These are phyloP conservation scores for Calonectria fujianensis DNA, from an alignment of 2,329 filamentous ascomycete species.

Conservation along the genomic window DNA sequence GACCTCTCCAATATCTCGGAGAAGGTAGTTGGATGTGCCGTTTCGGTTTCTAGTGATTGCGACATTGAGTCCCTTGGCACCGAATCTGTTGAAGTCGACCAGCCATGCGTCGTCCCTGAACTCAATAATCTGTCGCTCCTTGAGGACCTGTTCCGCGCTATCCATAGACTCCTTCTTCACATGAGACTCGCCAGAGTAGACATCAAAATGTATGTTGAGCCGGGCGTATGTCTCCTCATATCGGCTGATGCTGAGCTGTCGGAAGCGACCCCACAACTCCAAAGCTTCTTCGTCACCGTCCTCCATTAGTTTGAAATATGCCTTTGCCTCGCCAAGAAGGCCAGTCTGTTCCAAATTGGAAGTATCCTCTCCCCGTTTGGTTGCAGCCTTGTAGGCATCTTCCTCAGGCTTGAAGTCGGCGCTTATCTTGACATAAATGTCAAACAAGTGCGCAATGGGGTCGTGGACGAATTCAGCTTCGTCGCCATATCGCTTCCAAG, in stretches of 20 bases:
- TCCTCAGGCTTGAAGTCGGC: slow-evolving; percentile 76
- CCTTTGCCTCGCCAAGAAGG: slow-evolving; percentile 72
- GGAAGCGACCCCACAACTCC: slow-evolving; percentile 74
- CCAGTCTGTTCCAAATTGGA: slow-evolving; percentile 65
- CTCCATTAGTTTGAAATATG: slow-evolving; percentile 79
- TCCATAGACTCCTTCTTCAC: slow-evolving; percentile 71
- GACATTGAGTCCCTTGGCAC: slow-evolving; percentile 79
- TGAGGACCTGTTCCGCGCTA: slow-evolving; percentile 73
- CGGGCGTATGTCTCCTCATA: slow-evolving; percentile 76
- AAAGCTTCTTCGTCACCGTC: slow-evolving; percentile 74
- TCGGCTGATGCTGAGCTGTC: slow-evolving; percentile 74
- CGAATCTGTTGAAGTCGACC: slow-evolving; percentile 81
- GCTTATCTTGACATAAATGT: slow-evolving; percentile 83
- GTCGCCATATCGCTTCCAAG: slow-evolving; percentile 80
- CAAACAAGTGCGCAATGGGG: slow-evolving; percentile 82
- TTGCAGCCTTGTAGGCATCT: slow-evolving; percentile 72
- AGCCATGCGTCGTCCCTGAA: slow-evolving; percentile 79
- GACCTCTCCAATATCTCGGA: slow-evolving; percentile 81
- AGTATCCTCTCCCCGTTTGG: slow-evolving; percentile 66
- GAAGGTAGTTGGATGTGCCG: slow-evolving; percentile 81
- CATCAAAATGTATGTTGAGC: slow-evolving; percentile 77
- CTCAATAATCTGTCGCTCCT: slow-evolving; percentile 76
- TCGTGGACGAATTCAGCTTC: slow-evolving; percentile 78
- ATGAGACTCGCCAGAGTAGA: slow-evolving; percentile 81
- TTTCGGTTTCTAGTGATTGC: slow-evolving; percentile 78